Evolutionary conservation across 179 eudicot species (phyloP).

Genomic region (Amaranthus tricolor): DNA sequence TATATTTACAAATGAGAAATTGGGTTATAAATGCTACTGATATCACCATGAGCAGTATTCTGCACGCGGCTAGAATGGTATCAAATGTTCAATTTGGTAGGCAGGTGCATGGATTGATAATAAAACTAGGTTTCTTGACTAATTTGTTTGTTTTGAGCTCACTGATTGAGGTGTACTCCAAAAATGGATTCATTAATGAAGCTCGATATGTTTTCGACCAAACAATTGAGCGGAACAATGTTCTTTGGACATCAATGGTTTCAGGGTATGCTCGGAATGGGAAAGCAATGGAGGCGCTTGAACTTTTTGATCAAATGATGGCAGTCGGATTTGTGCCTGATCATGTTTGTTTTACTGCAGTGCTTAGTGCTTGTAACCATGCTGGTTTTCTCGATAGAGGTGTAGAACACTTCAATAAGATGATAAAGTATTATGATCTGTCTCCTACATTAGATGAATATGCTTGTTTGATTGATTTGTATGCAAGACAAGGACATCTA

Average conservation of each 20-base stretch:
- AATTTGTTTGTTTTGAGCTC: conserved; percentile 30
- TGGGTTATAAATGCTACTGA: conserved; percentile 20
- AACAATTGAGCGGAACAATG: conserved; percentile 25
- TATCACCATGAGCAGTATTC: conserved; percentile 31
- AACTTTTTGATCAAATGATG: conserved; percentile 36
- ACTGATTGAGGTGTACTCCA: conserved; percentile 37
- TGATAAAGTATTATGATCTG: conserved; percentile 33
- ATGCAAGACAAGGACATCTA: conserved; percentile 41
- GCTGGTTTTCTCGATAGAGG: conserved; percentile 43
- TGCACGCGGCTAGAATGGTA: conserved; percentile 33
- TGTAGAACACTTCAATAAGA: conserved; percentile 36
- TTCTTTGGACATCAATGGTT: conserved; percentile 38
- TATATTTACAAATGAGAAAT: conserved; percentile 28
- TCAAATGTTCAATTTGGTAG: conserved; percentile 27
- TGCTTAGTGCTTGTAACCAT: conserved; percentile 44
- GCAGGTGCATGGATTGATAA: conserved; percentile 34
- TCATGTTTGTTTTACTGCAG: conserved; percentile 44
- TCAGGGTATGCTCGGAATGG: conserved; percentile 41
- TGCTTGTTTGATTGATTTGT: conserved; percentile 44
- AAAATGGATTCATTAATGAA: conserved; percentile 33
- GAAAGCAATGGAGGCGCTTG: conserved; percentile 36
- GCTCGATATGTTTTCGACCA: conserved; percentile 29
- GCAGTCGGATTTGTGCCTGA: conserved; percentile 31
- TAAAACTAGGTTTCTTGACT: conserved; percentile 27
- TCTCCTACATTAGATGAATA: conserved; percentile 45